Evolutionary conservation across 2,329 filamentous ascomycete species (phyloP).

Genomic region (Corynespora cassiicola): DNA sequence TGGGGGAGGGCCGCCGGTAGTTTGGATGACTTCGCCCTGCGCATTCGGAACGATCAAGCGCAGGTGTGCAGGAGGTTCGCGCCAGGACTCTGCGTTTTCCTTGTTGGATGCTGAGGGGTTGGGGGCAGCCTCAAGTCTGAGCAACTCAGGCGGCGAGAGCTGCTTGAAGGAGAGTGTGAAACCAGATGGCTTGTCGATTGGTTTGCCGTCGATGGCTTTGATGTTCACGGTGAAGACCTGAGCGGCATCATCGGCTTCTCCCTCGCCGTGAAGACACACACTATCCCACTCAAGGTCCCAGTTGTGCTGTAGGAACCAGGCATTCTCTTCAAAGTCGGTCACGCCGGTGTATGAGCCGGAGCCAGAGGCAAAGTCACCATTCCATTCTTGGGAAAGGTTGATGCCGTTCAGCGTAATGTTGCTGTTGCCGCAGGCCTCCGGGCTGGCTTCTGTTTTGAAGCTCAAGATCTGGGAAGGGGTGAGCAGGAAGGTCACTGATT

Average conservation of each 20-base stretch:
- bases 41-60: slow-evolving; percentile 29
- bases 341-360: slow-evolving; percentile 39
- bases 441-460: slow-evolving; percentile 46
- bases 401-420: slow-evolving; percentile 53
- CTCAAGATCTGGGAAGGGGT: slow-evolving; percentile 47
- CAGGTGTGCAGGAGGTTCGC: slow-evolving; percentile 42
- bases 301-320: slow-evolving; percentile 40
- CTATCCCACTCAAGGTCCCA: slow-evolving; percentile 47
- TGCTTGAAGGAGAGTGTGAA: slow-evolving; percentile 51
- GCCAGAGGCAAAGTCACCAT: slow-evolving; percentile 43
- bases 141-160: slow-evolving; percentile 42
- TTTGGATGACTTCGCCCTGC: slow-evolving; percentile 10
- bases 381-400: slow-evolving; percentile 45
- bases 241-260: slow-evolving; percentile 34
- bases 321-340: slow-evolving; percentile 39
- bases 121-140: slow-evolving; percentile 41
- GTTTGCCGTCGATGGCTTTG: slow-evolving; percentile 45
- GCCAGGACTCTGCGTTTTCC: slow-evolving; percentile 42
- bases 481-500: slow-evolving; percentile 27
- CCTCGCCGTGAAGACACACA: slow-evolving; percentile 43
- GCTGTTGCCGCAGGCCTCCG: slow-evolving; percentile 45
- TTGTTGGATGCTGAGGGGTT: slow-evolving; percentile 34
- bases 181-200: slow-evolving; percentile 37
- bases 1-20: slow-evolving; percentile 6
- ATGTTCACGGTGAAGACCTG: slow-evolving; percentile 49